Percentiles rank a stretch among this genome's conserved stretches.
Conservation (phyloP, 352 stramenopile species). For the Thalassiosira allenii region DNA sequence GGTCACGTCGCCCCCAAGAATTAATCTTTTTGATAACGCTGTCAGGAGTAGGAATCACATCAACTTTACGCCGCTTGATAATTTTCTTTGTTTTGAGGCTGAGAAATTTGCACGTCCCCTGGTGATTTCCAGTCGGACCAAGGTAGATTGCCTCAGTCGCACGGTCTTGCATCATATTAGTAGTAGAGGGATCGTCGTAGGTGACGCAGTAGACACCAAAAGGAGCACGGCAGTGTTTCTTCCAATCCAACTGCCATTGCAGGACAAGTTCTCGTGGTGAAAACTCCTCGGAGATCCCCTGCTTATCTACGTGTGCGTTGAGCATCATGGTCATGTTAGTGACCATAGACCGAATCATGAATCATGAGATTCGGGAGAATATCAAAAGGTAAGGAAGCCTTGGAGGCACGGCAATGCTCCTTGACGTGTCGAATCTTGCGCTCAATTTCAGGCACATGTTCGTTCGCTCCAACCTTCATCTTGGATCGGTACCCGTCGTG, state of each 20-base stretch:
- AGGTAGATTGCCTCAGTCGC: constrained; percentile 22
- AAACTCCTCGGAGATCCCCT: constrained; percentile 3
- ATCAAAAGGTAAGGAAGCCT: neutral
- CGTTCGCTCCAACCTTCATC: constrained; percentile 71
- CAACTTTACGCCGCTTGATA: constrained; percentile 15
- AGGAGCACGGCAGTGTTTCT: constrained; percentile 47
- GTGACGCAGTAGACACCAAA: constrained; percentile 58
- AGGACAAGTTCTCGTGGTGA: constrained; percentile 26
- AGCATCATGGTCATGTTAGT: neutral
- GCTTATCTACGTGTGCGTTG: constrained; percentile 1
- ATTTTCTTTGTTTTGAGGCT: constrained; percentile 18
- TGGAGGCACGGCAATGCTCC: neutral
- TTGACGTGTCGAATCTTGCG: constrained; percentile 17
- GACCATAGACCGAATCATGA: constrained; percentile 4
- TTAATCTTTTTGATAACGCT: constrained; percentile 1
- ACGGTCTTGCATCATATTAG: constrained; percentile 23
- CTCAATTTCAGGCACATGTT: constrained; percentile 41
- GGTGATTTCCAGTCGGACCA: constrained; percentile 29
- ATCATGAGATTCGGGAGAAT: neutral
- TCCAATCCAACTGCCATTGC: constrained; percentile 25
- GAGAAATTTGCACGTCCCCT: constrained; percentile 26
- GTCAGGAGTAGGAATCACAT: constrained; percentile 1
- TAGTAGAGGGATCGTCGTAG: constrained; percentile 38
- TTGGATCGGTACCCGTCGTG: constrained; percentile 72
- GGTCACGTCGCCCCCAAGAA: neutral